Percentiles rank a stretch among this genome's conserved stretches.
phyloP scores from a whole-genome alignment of 495 filamentous ascomycete genomes.

The Echria macrotheca region DNA sequence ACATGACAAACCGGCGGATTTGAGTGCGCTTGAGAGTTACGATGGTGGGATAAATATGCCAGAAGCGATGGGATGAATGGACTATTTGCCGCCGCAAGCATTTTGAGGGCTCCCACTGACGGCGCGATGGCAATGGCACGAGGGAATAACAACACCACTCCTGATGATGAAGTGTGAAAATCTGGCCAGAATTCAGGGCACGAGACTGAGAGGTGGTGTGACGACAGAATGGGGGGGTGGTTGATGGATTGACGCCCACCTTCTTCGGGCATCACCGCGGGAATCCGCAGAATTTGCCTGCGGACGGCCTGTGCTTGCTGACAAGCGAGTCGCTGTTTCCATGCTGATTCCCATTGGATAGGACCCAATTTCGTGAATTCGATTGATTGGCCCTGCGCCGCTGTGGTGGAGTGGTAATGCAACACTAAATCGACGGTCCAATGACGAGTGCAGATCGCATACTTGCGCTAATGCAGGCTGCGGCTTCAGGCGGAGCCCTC shows the following conservation, averaged over 20 bases:
- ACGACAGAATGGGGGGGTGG: slow-evolving; percentile 1
- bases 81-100: too few species aligned
- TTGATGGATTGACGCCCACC: slow-evolving; percentile 9
- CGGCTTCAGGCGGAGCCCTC: slow-evolving; percentile 15
- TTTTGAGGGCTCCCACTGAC: too few species aligned
- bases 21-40: too few species aligned
- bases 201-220: slow-evolving; percentile 10
- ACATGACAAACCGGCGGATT: too few species aligned
- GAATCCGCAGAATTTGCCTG: slow-evolving; percentile 6
- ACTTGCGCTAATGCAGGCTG: too few species aligned
- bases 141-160: too few species aligned
- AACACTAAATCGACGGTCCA: slow-evolving; percentile 10
- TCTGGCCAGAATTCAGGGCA: too few species aligned
- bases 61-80: too few species aligned
- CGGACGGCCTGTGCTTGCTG: slow-evolving; percentile 7
- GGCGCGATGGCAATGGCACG: background rate
- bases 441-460: too few species aligned
- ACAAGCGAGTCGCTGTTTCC: too few species aligned
- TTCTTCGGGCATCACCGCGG: background rate
- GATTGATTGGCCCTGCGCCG: background rate
- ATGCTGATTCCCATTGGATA: slow-evolving; percentile 8
- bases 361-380: background rate
- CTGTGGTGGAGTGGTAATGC: slow-evolving; percentile 16
- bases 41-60: too few species aligned
- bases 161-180: too few species aligned